Evolutionary conservation across 2,329 filamentous ascomycete species (phyloP).

Genomic region (Fusarium clavum): DNA sequence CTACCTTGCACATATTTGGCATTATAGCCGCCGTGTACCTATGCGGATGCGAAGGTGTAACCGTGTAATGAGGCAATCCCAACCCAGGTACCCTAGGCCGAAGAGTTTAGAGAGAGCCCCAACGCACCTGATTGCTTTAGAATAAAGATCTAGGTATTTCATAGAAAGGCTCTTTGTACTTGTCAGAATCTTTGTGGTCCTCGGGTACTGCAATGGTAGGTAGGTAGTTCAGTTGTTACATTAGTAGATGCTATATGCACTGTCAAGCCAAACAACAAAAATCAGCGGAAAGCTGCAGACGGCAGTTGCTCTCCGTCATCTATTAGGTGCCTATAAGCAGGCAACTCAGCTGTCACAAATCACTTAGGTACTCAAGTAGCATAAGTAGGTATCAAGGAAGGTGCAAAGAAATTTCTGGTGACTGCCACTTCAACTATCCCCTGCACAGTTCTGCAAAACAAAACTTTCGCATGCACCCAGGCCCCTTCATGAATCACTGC

Average conservation of each 20-base stretch:
- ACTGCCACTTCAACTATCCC: neutral
- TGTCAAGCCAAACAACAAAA: constrained; percentile 6
- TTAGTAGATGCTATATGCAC: neutral
- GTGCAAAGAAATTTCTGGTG: neutral
- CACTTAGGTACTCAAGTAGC: neutral
- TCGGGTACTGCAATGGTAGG: too few species aligned
- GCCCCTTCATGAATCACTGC: constrained; percentile 23
- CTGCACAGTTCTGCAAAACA: neutral
- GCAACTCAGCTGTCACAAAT: neutral
- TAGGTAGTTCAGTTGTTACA: neutral
- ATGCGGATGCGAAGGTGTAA: neutral
- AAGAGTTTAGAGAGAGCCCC: too few species aligned
- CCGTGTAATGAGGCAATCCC: neutral
- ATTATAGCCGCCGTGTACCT: neutral
- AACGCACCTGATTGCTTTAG: too few species aligned
- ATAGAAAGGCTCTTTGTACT: too few species aligned
- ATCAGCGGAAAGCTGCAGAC: constrained; percentile 10
- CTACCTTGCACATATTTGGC: neutral
- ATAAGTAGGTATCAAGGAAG: neutral
- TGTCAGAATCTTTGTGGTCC: too few species aligned
- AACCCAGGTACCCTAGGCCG: neutral
- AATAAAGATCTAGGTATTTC: too few species aligned
- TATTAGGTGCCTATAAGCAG: neutral
- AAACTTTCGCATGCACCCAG: neutral
- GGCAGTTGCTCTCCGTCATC: neutral